Evolutionary conservation across 495 filamentous ascomycete genomes (phyloP).

Genomic region (Trichoderma asperelloides): DNA sequence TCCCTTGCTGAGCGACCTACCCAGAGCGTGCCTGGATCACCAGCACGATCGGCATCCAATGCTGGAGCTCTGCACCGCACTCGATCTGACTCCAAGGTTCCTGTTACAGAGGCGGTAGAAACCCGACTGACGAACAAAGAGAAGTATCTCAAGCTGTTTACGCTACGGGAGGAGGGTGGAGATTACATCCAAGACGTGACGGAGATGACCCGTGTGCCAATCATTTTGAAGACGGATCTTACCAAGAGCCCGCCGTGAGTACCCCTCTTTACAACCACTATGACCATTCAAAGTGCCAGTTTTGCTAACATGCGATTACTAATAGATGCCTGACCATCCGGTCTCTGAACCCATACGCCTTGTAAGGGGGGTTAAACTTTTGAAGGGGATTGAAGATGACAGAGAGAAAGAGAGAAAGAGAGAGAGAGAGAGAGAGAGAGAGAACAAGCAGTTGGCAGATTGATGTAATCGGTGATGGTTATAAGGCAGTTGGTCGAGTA

Average conservation of each 20-base stretch:
- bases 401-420: background rate
- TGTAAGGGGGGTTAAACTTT: conserved; percentile 38
- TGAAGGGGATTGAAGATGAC: background rate
- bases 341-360: conserved; percentile 91
- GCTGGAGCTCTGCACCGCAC: conserved; percentile 73
- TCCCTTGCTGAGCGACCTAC: conserved; percentile 80
- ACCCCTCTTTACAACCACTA: background rate
- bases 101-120: conserved; percentile 60
- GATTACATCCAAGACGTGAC: conserved; percentile 97
- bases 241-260: conserved; percentile 94
- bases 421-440: background rate
- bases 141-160: conserved; percentile 87
- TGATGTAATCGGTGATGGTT: background rate
- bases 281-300: background rate
- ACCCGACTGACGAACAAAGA: conserved; percentile 84
- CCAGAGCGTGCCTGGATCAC: conserved; percentile 92
- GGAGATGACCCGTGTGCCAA: conserved; percentile 93
- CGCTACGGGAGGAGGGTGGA: conserved; percentile 81
- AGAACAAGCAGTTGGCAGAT: background rate
- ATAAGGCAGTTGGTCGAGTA: background rate
- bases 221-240: conserved; percentile 96
- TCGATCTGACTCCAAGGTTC: conserved; percentile 85
- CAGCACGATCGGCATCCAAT: conserved; percentile 64
- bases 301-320: conserved; percentile 27
- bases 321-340: conserved; percentile 90